Evolutionary conservation across 202 grass and related monocot species (phyloP), one percentile per base, ranked within the genome.

Genomic region (Schoenoplectus triqueter): DNA sequence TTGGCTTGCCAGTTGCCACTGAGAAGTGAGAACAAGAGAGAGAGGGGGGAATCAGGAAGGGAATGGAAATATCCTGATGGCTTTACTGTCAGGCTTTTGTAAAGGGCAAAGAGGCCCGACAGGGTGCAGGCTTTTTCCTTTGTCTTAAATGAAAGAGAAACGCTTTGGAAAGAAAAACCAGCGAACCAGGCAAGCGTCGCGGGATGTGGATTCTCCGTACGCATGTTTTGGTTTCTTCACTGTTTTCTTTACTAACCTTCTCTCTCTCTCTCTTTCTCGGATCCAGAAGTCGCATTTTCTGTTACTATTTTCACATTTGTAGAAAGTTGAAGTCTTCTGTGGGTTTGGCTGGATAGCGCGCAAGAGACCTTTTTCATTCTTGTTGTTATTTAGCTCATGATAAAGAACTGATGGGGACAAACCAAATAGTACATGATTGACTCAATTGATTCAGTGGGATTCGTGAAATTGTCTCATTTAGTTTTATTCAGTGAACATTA

Each of bases 161-260:
- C 2, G 74, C 54, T 60, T 78, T 59, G 74, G 14, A 67, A 82
- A 31, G 62, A 67, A 67, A 31, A 31, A 82, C 17, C 2, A 8
- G 11, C 11, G 74, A 81, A 64, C 60, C 39, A 62, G 62, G 40
- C 60, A 81, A 81, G 11, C 15, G 31, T 49, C 15, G 31, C 45
- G n/a, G 40, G 59, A 61, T 66, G 51, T 64, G 60, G 41, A 81
- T 46, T 81, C 42, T 66, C 78, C 60, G 78, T 81, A 81, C 39
- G 60, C 60, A 21, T 50, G 42, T 81, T 64, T 81, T 81, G 22
- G 11, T 77, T 65, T 64, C 78, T 81, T 55, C 7, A 64, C 59
- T 81, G 55, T 81, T 81, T 45, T 66, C 20, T 7, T 66, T 55
- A 8, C 8, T 4, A 10, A 0, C 20, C 57, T 9, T 10, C 3